Conservation (phyloP, 495 filamentous ascomycete genomes). For the Penicillium lividum region DNA sequence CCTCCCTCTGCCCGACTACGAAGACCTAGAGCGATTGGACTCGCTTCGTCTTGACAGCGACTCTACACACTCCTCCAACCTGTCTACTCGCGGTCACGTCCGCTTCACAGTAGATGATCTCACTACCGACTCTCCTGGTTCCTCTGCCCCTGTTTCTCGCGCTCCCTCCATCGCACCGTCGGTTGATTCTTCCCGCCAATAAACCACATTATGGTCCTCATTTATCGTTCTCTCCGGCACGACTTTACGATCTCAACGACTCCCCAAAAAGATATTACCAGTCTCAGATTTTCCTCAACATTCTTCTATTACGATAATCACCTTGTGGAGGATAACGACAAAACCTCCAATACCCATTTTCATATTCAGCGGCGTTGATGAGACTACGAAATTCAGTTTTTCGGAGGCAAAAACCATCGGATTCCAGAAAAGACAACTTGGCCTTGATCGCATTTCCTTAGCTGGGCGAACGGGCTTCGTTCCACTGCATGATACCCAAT, state of each 20-base stretch:
- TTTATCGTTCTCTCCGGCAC: slow-evolving; percentile 15
- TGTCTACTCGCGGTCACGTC: slow-evolving; percentile 17
- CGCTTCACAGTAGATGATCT: slow-evolving; percentile 31
- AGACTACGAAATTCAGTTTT: not conserved
- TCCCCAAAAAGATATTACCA: slow-evolving; percentile 17
- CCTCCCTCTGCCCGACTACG: slow-evolving; percentile 41
- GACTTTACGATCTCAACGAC: slow-evolving; percentile 31
- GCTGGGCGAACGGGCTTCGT: slow-evolving; percentile 17
- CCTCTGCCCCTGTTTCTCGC: slow-evolving; percentile 24
- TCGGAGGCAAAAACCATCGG: not conserved
- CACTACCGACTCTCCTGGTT: slow-evolving; percentile 22
- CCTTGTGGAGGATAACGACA: slow-evolving; percentile 5
- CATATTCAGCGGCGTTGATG: slow-evolving; percentile 14
- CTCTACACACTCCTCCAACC: slow-evolving; percentile 38
- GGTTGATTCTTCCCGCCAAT: slow-evolving; percentile 26
- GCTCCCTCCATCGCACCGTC: slow-evolving; percentile 25
- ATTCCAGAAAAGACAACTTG: slow-evolving; percentile 9
- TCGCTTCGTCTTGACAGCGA: slow-evolving; percentile 42
- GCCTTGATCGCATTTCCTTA: slow-evolving; percentile 13
- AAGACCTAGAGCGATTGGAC: slow-evolving; percentile 48
- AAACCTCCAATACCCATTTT: slow-evolving; percentile 4
- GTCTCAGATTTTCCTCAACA: slow-evolving; percentile 7
- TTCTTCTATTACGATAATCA: slow-evolving; percentile 19
- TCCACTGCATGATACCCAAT: slow-evolving; percentile 28
- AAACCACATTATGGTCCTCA: not conserved